Conservation (phyloP, 352 stramenopile genomes). For the Detonula confervacea region DNA sequence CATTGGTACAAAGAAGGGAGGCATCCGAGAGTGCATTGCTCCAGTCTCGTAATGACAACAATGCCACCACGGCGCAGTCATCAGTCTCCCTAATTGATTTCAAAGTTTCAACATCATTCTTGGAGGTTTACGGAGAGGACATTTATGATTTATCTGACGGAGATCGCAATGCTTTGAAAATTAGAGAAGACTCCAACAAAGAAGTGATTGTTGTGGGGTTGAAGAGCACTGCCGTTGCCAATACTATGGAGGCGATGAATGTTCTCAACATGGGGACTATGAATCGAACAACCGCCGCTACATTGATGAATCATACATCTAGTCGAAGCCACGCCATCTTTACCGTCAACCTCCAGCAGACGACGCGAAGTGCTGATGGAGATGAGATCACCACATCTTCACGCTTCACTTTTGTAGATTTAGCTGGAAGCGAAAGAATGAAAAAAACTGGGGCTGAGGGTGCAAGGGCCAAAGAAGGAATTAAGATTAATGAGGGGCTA, state of each 20-base stretch:
- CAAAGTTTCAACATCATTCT: constrained; percentile 66
- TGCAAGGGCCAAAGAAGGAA: constrained; percentile 93
- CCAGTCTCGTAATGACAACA: too few species aligned
- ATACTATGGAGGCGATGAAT: constrained; percentile 47
- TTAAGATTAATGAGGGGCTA: constrained; percentile 96
- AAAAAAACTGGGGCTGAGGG: constrained; percentile 83
- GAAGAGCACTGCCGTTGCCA: constrained; percentile 22
- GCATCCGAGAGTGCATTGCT: too few species aligned
- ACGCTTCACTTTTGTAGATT: constrained; percentile 63
- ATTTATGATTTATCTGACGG: constrained; percentile 55
- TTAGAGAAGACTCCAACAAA: constrained; percentile 50
- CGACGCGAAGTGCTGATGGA: constrained; percentile 21
- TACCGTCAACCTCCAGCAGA: constrained; percentile 45
- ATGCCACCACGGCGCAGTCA: constrained; percentile 47
- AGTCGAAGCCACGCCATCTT: constrained; percentile 59
- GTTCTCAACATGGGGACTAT: constrained; percentile 34
- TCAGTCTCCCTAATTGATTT: constrained; percentile 61
- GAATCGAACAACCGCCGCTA: constrained; percentile 42
- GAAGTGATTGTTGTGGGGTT: constrained; percentile 61
- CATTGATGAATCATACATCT: constrained; percentile 59
- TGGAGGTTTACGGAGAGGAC: constrained; percentile 68
- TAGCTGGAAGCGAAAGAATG: constrained; percentile 60
- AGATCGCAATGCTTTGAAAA: constrained; percentile 31
- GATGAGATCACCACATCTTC: constrained; percentile 39
- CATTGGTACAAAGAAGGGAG: too few species aligned